These are phyloP conservation scores for Solanum habrochaites DNA, from an alignment of 257 asterid genomes.

Conservation along the genomic window DNA sequence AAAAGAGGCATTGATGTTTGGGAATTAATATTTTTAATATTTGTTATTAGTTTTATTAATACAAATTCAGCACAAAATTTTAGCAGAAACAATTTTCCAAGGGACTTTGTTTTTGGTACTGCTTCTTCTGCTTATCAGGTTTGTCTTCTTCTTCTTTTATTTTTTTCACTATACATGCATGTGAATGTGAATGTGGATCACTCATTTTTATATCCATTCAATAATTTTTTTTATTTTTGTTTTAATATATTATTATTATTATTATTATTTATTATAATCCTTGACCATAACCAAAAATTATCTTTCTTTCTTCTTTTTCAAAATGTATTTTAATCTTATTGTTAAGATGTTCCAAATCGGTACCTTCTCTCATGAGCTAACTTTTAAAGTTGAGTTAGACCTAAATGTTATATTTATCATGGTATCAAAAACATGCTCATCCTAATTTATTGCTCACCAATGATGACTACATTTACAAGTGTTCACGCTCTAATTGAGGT, in stretches of 20 bases:
- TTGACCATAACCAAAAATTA: background rate
- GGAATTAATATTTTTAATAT: conserved; percentile 2
- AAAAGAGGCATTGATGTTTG: background rate
- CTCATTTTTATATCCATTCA: background rate
- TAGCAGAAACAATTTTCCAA: conserved; percentile 54
- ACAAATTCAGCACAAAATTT: conserved; percentile 24
- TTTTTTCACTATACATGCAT: background rate
- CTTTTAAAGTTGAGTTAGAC: too few relatives aligned
- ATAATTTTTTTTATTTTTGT: background rate
- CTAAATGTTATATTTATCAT: rapidly evolving
- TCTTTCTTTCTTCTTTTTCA: background rate
- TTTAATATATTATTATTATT: background rate
- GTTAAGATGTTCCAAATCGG: too few relatives aligned
- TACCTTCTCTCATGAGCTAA: too few relatives aligned
- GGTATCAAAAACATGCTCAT: too few relatives aligned
- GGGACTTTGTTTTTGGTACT: conserved; percentile 80
- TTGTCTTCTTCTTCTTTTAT: too few relatives aligned
- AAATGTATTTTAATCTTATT: background rate
- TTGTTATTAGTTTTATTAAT: background rate
- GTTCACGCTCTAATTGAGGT: too few relatives aligned
- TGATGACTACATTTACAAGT: too few relatives aligned
- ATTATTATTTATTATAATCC: background rate
- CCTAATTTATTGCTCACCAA: too few relatives aligned
- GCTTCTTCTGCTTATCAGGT: conserved; percentile 95
- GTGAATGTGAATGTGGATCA: background rate